Base-by-base conservation (phyloP, 805 yeast genomes). In the Pichia scutulata region DNA sequence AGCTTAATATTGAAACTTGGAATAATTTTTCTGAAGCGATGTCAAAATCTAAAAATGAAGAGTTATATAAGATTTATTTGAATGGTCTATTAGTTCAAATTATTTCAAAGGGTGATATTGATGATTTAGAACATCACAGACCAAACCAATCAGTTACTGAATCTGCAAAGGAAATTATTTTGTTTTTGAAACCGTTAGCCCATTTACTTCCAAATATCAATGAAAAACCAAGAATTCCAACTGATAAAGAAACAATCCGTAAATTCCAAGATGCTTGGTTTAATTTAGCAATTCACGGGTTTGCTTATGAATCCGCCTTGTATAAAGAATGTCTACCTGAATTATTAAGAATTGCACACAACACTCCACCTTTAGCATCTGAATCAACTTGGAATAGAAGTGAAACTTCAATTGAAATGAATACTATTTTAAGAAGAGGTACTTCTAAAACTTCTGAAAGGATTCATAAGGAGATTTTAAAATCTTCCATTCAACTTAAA, bases 181-280 rank as follows among this genome's bases (percentile, higher is more conserved):
- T 74, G 13, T 77, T 78, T 55, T 71, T 93, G 49, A 75, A 72
- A 39, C 96, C 97, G 0, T 72, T 92, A 52, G 93, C 97, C 0
- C 73, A 72, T 23, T 67, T 90, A 39, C 68, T 90, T 49, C 96
- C 97, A 4, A 68, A 71, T 37, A 71, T 75, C 7, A 71, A 72
- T 33, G 73, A 74, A 26, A 57, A 62, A 6, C 80, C 85, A 0
- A 59, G 71, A 22, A 61, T 61, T 16, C 56, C 75, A 59, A 64
- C 63, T 9, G 79, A 83, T 55, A 77, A 78, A 39, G 70, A 70
- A 2, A 70, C 80, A 1, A 70, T 81, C 44, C 74, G 76, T 43
- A 70, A 82, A 52, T 88, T 92, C 71, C 77, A 95, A 61, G 86
- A 93, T 65, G 81, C 89, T 42, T 93, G 99, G 99, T 89, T 88